Base-by-base conservation (phyloP, 768 basidiomycete species). In the Cytidiella melzeri region DNA sequence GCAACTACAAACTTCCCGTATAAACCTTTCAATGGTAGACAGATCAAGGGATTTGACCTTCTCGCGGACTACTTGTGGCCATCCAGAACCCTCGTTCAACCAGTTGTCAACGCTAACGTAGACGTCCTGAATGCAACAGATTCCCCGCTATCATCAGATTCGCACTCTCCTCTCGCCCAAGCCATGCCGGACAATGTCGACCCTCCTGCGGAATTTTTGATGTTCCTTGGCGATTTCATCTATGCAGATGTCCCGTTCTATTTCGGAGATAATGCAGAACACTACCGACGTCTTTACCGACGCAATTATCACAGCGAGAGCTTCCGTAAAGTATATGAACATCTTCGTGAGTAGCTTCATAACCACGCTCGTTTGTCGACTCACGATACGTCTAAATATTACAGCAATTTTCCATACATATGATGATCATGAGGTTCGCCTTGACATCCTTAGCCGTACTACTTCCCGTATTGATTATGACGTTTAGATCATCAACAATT, bases 191-290 rank as follows among this genome's bases (percentile, higher is more conserved):
- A 41, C 44, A 41, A 51, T 39, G 51, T 30, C 37, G 54, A 36
- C 25, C 56, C 65, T 19, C 68, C 68, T 3, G 65, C 74, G 4
- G 80, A 80, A 45, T 89, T 87, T 55, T 64, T 87, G 64, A 59
- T 87, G 5, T 79, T 87, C 62, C 65, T 88, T 43, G 86, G 86
- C 4, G 86, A 88, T 59, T 84, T 83, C 53, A 82, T 90, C 54
- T 87, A 88, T 55, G 81, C 82, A 1, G 85, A 88, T 56, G 78
- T 84, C 1, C 86, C 87, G 4, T 43, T 72, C 10, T 82, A 80
- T 58, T 72, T 75, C 38, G 83, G 83, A 2, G 79, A 82, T 57
- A 65, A 73, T 54, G 64, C 65, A 50, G 75, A 82, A 41, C 73
- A 75, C 15, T 90, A 85, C 59, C 65, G 75, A 48, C 74, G 84